Evolutionary conservation across 805 yeast species (phyloP).

Genomic region (Isabelozyma gotoi): DNA sequence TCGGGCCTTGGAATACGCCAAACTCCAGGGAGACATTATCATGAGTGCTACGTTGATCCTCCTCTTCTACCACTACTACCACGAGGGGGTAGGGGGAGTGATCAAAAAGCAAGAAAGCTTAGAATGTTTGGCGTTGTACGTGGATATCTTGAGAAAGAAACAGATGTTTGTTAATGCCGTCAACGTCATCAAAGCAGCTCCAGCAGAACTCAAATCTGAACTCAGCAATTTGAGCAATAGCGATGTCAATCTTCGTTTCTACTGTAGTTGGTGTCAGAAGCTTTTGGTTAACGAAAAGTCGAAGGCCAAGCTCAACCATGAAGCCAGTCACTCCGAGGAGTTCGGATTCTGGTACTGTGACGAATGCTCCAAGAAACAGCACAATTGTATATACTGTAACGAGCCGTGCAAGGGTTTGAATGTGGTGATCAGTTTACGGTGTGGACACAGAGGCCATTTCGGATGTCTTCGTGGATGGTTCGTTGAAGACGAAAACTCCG

Average conservation of each 20-base stretch:
- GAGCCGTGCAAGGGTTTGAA: constrained; percentile 74
- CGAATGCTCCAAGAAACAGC: constrained; percentile 57
- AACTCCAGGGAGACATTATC: constrained; percentile 62
- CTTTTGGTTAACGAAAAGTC: constrained; percentile 60
- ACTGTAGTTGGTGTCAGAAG: constrained; percentile 60
- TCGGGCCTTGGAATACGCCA: constrained; percentile 54
- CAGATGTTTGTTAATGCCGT: constrained; percentile 59
- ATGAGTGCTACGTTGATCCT: constrained; percentile 58
- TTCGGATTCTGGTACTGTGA: constrained; percentile 89
- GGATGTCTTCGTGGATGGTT: constrained; percentile 82
- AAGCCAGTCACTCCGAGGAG: constrained; percentile 14
- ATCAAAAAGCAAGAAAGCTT: constrained; percentile 35
- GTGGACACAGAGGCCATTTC: constrained; percentile 89
- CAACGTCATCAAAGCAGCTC: constrained; percentile 47
- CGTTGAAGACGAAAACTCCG: constrained; percentile 56
- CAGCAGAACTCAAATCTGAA: constrained; percentile 24
- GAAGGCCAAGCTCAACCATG: constrained; percentile 33
- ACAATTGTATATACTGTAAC: constrained; percentile 75
- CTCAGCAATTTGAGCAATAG: constrained; percentile 31
- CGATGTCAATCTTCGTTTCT: constrained; percentile 43
- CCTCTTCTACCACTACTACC: constrained; percentile 43
- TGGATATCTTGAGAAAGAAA: constrained; percentile 51
- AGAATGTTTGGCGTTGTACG: constrained; percentile 57
- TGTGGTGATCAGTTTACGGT: constrained; percentile 53
- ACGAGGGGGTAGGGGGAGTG: constrained; percentile 14